Base-by-base conservation (phyloP, 73 alveolate genomes). In the Paraurostyla sp. region DNA sequence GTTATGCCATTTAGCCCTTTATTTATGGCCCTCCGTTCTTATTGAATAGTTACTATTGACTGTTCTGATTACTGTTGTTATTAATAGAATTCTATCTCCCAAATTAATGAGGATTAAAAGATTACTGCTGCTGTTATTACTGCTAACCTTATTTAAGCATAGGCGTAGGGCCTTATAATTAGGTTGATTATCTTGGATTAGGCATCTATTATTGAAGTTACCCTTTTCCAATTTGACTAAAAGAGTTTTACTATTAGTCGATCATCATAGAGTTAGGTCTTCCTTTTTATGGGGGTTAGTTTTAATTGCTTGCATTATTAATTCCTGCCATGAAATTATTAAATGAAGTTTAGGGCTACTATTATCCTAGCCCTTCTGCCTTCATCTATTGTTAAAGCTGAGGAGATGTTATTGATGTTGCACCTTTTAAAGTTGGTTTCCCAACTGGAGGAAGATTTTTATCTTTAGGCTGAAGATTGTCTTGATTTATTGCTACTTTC, bases 261-360 rank as follows among this genome's bases (percentile, higher is more conserved):
- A 69, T 18, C 63, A 69, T 69, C 41, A 41, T 38, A 69, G 84
- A 69, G n/a, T 69, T 35, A 11, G 84, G 84, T 40, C 84, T 69
- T 43, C 33, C 38, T 4, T 23, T 69, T 35, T 43, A 41, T 33
- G 32, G n/a, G n/a, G n/a, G 3, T 69, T 69, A 69, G 3, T 16
- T 25, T 13, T 60, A 15, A 13, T 54, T 30, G 7, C 40, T 16
- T 29, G 84, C 84, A 18, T 41, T 22, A 13, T 22, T 22, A 6
- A 41, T 11, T 13, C 54, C 84, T 35, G 29, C 38, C 84, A 69
- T 69, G 38, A 69, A 69, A 25, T 69, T 69, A 41, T 69, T 69
- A 43, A 69, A 43, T 4, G 59, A 69, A 18, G 84, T 43, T 9
- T 7, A 23, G 38, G 84, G 84, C 63, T 11, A 36, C 35, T 36